Evolutionary conservation across 345 rosid species (phyloP).

Genomic region (Eucalyptus leucophloia): DNA sequence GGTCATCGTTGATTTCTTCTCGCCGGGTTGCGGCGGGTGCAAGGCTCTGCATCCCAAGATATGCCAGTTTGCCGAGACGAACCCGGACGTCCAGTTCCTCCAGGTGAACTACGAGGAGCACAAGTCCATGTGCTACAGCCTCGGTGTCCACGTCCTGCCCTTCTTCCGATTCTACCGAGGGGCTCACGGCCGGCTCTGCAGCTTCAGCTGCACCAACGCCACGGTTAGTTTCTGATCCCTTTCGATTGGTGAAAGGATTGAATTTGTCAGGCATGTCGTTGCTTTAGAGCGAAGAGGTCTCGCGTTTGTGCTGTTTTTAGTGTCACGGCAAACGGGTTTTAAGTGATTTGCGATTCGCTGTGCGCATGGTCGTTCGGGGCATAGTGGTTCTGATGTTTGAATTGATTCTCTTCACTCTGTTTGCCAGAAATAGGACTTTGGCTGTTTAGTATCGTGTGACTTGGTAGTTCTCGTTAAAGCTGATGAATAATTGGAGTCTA

Average conservation of each 20-base stretch:
- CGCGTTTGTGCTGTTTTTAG: not conserved
- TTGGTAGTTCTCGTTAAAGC: not conserved
- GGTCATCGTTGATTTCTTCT: slow-evolving; percentile 81
- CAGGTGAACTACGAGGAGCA: slow-evolving; percentile 92
- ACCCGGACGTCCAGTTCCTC: slow-evolving; percentile 73
- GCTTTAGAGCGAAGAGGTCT: not conserved
- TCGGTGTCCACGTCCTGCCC: slow-evolving; percentile 83
- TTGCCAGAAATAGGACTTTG: not conserved
- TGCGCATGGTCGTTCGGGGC: not conserved
- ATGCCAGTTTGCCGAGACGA: slow-evolving; percentile 82
- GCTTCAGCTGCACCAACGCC: slow-evolving; percentile 97
- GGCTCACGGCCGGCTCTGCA: slow-evolving; percentile 82
- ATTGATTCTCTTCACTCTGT: not conserved
- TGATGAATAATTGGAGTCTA: not conserved
- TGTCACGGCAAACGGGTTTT: not conserved
- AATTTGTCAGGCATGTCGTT: not conserved
- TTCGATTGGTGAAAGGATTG: not conserved
- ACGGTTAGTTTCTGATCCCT: slow-evolving; percentile 41
- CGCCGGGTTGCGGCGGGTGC: slow-evolving; percentile 99
- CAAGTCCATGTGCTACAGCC: slow-evolving; percentile 92
- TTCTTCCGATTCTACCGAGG: slow-evolving; percentile 89
- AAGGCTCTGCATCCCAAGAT: slow-evolving; percentile 97
- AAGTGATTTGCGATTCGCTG: not conserved
- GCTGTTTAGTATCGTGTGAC: rapidly evolving
- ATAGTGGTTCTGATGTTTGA: not conserved